phyloP scores from a whole-genome alignment of 371 early-diverging fungal species.

The Smittium mucronatum region DNA sequence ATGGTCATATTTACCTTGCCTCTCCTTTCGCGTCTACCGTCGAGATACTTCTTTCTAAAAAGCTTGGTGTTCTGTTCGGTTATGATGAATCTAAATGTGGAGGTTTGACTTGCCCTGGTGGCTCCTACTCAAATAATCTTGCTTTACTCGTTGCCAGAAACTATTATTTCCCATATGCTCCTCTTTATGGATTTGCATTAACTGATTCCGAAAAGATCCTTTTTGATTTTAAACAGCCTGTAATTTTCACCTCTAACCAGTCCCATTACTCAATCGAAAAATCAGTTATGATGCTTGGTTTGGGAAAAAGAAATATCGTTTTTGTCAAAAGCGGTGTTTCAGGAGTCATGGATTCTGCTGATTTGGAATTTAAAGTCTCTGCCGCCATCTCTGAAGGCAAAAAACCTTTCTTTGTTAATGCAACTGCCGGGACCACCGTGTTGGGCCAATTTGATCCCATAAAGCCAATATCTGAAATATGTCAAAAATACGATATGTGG shows the following conservation, averaged over 20 bases:
- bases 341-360: conserved; percentile 51
- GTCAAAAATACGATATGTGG: conserved; percentile 58
- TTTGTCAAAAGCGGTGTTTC: conserved; percentile 47
- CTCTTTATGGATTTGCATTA: conserved; percentile 20
- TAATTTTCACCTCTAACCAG: conserved; percentile 58
- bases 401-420: conserved; percentile 69
- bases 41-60: conserved; percentile 47
- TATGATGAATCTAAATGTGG: conserved; percentile 32
- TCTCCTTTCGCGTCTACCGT: conserved; percentile 64
- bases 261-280: conserved; percentile 74
- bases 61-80: conserved; percentile 32
- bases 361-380: conserved; percentile 40
- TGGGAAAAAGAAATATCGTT: conserved; percentile 56
- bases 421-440: conserved; percentile 80
- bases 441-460: conserved; percentile 75
- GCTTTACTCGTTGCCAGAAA: conserved; percentile 72
- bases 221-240: conserved; percentile 23
- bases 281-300: conserved; percentile 54
- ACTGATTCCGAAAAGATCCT: not conserved
- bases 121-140: conserved; percentile 63
- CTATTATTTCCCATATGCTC: conserved; percentile 47
- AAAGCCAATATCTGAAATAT: conserved; percentile 39
- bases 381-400: conserved; percentile 31
- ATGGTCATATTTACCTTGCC: conserved; percentile 65
- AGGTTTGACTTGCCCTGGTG: conserved; percentile 69